Base-by-base conservation (phyloP, 2,329 filamentous ascomycete genomes). In the Exserohilum turcica region DNA sequence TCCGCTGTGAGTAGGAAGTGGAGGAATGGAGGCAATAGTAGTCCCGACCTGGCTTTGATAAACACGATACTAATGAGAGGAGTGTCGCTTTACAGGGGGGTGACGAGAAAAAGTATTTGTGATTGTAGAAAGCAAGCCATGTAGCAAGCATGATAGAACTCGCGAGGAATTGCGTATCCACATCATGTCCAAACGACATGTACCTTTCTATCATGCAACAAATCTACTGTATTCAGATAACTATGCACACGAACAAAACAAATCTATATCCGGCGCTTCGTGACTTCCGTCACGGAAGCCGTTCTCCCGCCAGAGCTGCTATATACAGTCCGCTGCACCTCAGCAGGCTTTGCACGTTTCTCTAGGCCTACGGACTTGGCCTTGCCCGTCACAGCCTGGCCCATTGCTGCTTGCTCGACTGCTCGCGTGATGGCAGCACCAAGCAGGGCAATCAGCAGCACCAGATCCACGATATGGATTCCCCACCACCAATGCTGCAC, bases 401-500 rank as follows among this genome's bases (percentile, higher is more conserved):
- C 8, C 9, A 3, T 13, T n/a, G 5, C 6, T 16, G 7, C 10
- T 13, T 39, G 19, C 27, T 53, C 50, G 4, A 12, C 47, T 0
- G 6, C 15, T 10, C 33, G n/a, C 5, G 19, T 28, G n/a, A 39
- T 10, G 16, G 8, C 33, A 13, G 45, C 52, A 6, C 29, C 32
- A 21, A 44, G 10, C 24, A 38, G 39, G 6, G 29, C 46, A n/a
- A 54, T n/a, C 7, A 54, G n/a, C 2, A 49, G 8, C 0, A 56
- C 18, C 13, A 63, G 19, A 43, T 63, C 57, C 3, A 61, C 43
- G 21, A 59, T 81, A 78, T 97, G 92, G 5, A 94, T 86, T 4
- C 84, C 81, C 94, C 94, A 99, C 94, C 94, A 99, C 46, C 92
- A 82, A 77, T 96, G 91, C 80, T 97, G 93, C 19, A 86, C 85